Percentiles rank a stretch among this genome's conserved stretches.
Conservation (phyloP, 208 protist genomes). For the Leishmania major region DNA sequence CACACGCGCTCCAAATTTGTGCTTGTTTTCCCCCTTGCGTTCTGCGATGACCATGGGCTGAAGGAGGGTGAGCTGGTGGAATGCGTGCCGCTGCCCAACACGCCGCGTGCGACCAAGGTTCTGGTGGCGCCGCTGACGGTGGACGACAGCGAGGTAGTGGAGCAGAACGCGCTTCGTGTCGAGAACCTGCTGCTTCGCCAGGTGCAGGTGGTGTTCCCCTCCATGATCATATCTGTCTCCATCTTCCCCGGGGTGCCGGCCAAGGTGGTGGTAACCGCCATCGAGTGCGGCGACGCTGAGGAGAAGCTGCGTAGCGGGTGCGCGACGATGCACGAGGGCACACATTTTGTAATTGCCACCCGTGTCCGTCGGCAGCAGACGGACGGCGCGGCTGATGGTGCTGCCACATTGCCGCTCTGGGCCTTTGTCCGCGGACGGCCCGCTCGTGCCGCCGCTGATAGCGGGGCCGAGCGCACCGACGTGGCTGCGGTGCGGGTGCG, state of each 20-base stretch:
- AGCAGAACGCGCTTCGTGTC: constrained; percentile 87
- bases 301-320: constrained; percentile 47
- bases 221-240: constrained; percentile 72
- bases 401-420: constrained; percentile 39
- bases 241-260: constrained; percentile 72
- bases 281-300: constrained; percentile 52
- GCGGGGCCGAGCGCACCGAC: constrained; percentile 1
- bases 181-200: constrained; percentile 83
- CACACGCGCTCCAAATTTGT: constrained; percentile 57
- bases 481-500: constrained; percentile 8
- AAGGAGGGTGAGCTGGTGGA: constrained; percentile 55
- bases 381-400: constrained; percentile 7
- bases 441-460: background rate
- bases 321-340: constrained; percentile 84
- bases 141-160: constrained; percentile 93
- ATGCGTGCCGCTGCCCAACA: constrained; percentile 49
- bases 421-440: constrained; percentile 53
- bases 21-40: constrained; percentile 52
- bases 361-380: constrained; percentile 41
- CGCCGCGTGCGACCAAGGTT: constrained; percentile 64
- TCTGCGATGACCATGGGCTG: constrained; percentile 63
- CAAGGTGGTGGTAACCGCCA: constrained; percentile 60
- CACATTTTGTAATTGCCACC: constrained; percentile 84
- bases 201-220: constrained; percentile 82
- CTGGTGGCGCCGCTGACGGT: constrained; percentile 82